Evolutionary conservation across 2,329 filamentous ascomycete species (phyloP).

Genomic region (Aspergillus texensis): DNA sequence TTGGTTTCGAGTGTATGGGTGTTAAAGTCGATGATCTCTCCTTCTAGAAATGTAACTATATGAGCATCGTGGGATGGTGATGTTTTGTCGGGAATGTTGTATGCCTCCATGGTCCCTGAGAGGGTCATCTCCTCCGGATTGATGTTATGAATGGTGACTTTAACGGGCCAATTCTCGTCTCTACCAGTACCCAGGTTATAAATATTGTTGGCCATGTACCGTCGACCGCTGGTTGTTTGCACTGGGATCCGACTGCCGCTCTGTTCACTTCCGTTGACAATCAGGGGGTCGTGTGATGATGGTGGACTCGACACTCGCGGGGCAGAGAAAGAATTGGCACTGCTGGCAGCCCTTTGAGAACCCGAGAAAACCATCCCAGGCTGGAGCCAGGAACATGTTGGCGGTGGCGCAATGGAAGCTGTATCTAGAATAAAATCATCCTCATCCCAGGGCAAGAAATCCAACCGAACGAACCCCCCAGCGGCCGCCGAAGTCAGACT

Average conservation of each 20-base stretch:
- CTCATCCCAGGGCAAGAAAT: slow-evolving; percentile 55
- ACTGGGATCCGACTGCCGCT: slow-evolving; percentile 35
- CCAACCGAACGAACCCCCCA: slow-evolving; percentile 55
- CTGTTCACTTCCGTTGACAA: slow-evolving; percentile 38
- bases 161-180: slow-evolving; percentile 68
- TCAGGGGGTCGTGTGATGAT: slow-evolving; percentile 35
- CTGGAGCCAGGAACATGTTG: slow-evolving; percentile 63
- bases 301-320: slow-evolving; percentile 32
- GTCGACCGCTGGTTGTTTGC: slow-evolving; percentile 40
- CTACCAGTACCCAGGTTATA: slow-evolving; percentile 31
- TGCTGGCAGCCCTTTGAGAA: slow-evolving; percentile 59
- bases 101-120: slow-evolving; percentile 70
- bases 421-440: slow-evolving; percentile 63
- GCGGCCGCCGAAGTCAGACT: slow-evolving; percentile 57
- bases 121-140: slow-evolving; percentile 64
- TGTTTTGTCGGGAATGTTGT: slow-evolving; percentile 63
- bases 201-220: slow-evolving; percentile 37
- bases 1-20: slow-evolving; percentile 51
- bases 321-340: slow-evolving; percentile 29
- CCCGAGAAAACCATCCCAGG: slow-evolving; percentile 64
- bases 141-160: slow-evolving; percentile 65
- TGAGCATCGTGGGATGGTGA: slow-evolving; percentile 45
- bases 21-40: slow-evolving; percentile 68
- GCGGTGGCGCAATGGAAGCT: slow-evolving; percentile 51
- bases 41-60: slow-evolving; percentile 69